Evolutionary conservation across 1,139 yeast species (phyloP).

Genomic region (Saccharomyces hybrid): DNA sequence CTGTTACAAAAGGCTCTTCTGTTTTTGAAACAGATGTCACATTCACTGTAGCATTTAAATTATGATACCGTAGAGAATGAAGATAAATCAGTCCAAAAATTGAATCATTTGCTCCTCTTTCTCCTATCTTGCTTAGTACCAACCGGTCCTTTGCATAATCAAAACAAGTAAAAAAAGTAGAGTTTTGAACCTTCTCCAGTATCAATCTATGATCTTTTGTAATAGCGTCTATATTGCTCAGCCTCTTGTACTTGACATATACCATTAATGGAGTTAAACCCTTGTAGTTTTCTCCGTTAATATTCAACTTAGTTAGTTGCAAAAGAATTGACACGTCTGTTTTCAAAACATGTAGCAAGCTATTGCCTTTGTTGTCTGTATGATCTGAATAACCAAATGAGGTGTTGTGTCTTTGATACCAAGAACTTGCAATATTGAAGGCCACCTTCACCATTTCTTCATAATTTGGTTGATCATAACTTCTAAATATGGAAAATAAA

Average conservation of each 20-base stretch:
- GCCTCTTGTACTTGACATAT: slow-evolving; percentile 61
- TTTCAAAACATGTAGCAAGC: slow-evolving; percentile 63
- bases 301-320: slow-evolving; percentile 38
- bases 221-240: slow-evolving; percentile 47
- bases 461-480: slow-evolving; percentile 74
- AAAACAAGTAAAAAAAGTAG: slow-evolving; percentile 37
- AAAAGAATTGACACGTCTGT: slow-evolving; percentile 40
- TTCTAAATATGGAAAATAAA: slow-evolving; percentile 62
- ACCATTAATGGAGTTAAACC: slow-evolving; percentile 64
- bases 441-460: slow-evolving; percentile 41
- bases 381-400: slow-evolving; percentile 48
- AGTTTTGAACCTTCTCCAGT: slow-evolving; percentile 34
- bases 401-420: slow-evolving; percentile 33
- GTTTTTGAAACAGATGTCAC: neutral
- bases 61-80: slow-evolving; percentile 16
- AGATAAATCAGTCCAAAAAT: slow-evolving; percentile 11
- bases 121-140: slow-evolving; percentile 16
- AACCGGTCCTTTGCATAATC: slow-evolving; percentile 45
- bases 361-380: slow-evolving; percentile 64
- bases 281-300: slow-evolving; percentile 56
- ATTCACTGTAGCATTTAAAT: neutral
- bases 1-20: slow-evolving; percentile 4
- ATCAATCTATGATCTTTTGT: slow-evolving; percentile 41
- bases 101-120: slow-evolving; percentile 10
- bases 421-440: slow-evolving; percentile 39